Percentiles rank a stretch among this genome's conserved stretches.
Conservation (phyloP, 805 yeast genomes). For the Monosporozyma solicola region DNA sequence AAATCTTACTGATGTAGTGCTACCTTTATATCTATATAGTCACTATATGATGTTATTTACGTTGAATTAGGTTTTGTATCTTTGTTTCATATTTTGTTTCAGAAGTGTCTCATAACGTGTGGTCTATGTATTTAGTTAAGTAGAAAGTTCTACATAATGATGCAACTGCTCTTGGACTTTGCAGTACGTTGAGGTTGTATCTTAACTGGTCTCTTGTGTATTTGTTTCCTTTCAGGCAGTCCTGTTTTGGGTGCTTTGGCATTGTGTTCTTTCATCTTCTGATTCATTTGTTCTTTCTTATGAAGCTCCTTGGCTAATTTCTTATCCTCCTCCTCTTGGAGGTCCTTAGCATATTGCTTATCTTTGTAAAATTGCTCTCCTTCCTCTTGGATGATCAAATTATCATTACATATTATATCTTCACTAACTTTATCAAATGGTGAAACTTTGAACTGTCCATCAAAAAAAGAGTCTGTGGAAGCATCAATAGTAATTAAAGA, state of each 20-base stretch:
- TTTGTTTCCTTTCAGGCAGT: constrained; percentile 1
- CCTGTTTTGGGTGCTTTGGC: constrained; percentile 1
- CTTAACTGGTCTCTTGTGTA: not conserved
- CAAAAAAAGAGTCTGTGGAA: constrained; percentile 52
- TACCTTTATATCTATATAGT: not conserved
- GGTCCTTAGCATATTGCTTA: constrained; percentile 21
- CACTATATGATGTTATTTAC: not conserved
- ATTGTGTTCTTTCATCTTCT: not conserved
- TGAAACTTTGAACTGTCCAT: constrained; percentile 43
- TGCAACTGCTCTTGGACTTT: constrained; percentile 9
- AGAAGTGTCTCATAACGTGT: constrained; percentile 1
- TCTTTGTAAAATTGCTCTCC: not conserved
- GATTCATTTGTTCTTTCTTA: not conserved
- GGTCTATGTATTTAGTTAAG: not conserved
- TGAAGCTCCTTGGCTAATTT: constrained; percentile 5
- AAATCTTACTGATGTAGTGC: not conserved
- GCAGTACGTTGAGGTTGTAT: not conserved
- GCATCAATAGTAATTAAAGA: constrained; percentile 59
- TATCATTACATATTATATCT: not conserved
- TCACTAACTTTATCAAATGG: not conserved
- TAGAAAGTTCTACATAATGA: constrained; percentile 8
- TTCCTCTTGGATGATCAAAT: not conserved
- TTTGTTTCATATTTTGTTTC: constrained; percentile 7
- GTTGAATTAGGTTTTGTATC: not conserved
- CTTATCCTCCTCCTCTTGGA: constrained; percentile 49